Evolutionary conservation across 2,329 filamentous ascomycete genomes (phyloP).

Genomic region (Trichoderma afroharzianum): DNA sequence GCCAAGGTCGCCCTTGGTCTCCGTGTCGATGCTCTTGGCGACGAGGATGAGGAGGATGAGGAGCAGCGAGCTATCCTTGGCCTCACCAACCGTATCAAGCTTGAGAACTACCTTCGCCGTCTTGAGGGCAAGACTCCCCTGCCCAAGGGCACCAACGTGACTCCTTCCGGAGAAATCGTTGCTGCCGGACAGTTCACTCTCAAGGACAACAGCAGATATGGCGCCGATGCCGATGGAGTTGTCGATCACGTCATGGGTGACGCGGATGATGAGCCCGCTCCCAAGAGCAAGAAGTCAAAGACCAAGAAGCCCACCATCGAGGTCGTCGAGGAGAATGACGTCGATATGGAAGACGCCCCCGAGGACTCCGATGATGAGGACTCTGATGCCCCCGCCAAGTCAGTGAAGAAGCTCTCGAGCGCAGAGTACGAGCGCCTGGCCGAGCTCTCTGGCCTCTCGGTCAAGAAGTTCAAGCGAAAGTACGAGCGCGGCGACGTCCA

Average conservation of each 20-base stretch:
- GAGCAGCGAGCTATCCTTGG: conserved; percentile 85
- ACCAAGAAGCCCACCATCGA: conserved; percentile 43
- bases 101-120: conserved; percentile 70
- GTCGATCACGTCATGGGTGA: conserved; percentile 48
- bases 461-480: conserved; percentile 76
- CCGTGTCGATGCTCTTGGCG: conserved; percentile 74
- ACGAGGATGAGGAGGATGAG: conserved; percentile 70
- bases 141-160: conserved; percentile 70
- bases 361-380: conserved; percentile 32
- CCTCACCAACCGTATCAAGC: conserved; percentile 64
- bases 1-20: conserved; percentile 91
- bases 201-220: conserved; percentile 92
- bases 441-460: conserved; percentile 63
- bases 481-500: conserved; percentile 71
- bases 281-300: conserved; percentile 41
- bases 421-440: conserved; percentile 59
- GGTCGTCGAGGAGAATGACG: conserved; percentile 40
- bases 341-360: conserved; percentile 42
- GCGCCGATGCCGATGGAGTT: conserved; percentile 86
- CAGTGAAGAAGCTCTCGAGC: conserved; percentile 46
- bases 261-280: conserved; percentile 21
- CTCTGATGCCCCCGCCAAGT: conserved; percentile 32
- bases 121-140: conserved; percentile 89
- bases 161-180: conserved; percentile 63
- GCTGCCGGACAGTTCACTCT: conserved; percentile 79